Conservation (phyloP, 768 basidiomycete genomes). For the Boletus barrowsii region DNA sequence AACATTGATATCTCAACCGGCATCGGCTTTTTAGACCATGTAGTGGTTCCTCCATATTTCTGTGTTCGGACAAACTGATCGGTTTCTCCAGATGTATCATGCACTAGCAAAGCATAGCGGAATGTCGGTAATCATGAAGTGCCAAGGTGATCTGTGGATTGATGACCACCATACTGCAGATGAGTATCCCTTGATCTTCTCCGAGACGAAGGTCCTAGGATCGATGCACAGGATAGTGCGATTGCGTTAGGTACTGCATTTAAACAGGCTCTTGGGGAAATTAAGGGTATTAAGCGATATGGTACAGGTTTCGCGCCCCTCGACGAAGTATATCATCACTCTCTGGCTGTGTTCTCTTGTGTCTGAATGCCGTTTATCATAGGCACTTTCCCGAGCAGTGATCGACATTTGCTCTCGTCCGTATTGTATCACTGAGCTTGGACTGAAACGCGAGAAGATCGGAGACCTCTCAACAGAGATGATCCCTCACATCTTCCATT, state of each 20-base stretch:
- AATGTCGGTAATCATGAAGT: conserved; percentile 87
- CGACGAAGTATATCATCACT: conserved; percentile 70
- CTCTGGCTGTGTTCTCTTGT: background rate
- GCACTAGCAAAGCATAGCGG: conserved; percentile 96
- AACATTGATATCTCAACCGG: conserved; percentile 86
- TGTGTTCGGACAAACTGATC: background rate
- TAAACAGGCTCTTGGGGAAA: conserved; percentile 92
- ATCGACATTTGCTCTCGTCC: conserved; percentile 98
- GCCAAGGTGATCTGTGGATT: conserved; percentile 94
- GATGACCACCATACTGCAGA: conserved; percentile 99
- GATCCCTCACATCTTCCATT: conserved; percentile 97
- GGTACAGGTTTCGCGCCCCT: conserved; percentile 96
- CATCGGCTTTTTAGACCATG: conserved; percentile 99
- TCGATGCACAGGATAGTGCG: conserved; percentile 73
- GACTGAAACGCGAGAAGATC: conserved; percentile 84
- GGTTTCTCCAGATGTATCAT: conserved; percentile 79
- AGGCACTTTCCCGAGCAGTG: conserved; percentile 95
- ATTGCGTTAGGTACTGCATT: conserved; percentile 88
- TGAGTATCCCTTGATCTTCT: conserved; percentile 50
- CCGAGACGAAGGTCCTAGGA: conserved; percentile 16
- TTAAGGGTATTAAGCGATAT: conserved; percentile 90
- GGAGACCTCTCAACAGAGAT: conserved; percentile 97
- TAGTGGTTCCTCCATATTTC: conserved; percentile 31
- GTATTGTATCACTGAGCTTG: conserved; percentile 90
- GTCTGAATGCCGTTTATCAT: conserved; percentile 6